Percentiles rank a stretch among this genome's conserved stretches.
These are phyloP conservation scores for Phytophthora tentaculata DNA, from an alignment of 352 stramenopile species.

Conservation along the genomic window DNA sequence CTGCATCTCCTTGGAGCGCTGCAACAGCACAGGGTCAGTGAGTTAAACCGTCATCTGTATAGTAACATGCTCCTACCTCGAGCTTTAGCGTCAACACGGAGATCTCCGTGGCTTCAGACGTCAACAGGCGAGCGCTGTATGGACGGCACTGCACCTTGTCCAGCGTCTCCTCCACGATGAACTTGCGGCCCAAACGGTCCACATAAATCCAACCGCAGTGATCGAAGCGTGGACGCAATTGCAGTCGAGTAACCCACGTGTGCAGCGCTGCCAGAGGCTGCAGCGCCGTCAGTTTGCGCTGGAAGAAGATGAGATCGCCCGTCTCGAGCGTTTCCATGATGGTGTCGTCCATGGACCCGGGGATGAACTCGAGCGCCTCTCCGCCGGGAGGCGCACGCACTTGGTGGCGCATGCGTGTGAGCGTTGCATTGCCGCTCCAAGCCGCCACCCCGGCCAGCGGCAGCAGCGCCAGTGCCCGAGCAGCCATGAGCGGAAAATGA, in stretches of 20 bases:
- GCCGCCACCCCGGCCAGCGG: slow-evolving; percentile 59
- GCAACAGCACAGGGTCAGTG: slow-evolving; percentile 26
- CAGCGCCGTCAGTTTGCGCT: slow-evolving; percentile 72
- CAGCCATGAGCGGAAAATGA: slow-evolving; percentile 37
- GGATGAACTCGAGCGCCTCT: slow-evolving; percentile 63
- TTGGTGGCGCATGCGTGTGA: slow-evolving; percentile 57
- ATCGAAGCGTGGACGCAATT: slow-evolving; percentile 76
- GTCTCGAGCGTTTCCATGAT: slow-evolving; percentile 89
- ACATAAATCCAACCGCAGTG: slow-evolving; percentile 86
- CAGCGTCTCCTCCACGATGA: slow-evolving; percentile 86
- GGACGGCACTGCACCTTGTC: slow-evolving; percentile 77
- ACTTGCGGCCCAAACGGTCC: slow-evolving; percentile 82
- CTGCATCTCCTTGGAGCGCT: slow-evolving; percentile 73
- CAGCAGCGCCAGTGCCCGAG: slow-evolving; percentile 55
- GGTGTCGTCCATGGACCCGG: slow-evolving; percentile 87
- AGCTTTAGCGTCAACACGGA: slow-evolving; percentile 75
- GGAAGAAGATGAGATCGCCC: slow-evolving; percentile 83
- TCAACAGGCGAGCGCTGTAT: slow-evolving; percentile 78
- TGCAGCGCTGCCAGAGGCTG: slow-evolving; percentile 76
- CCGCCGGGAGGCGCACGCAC: slow-evolving; percentile 35
- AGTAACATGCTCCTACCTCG: slow-evolving; percentile 30
- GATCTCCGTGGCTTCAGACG: slow-evolving; percentile 78
- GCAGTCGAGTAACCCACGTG: slow-evolving; percentile 61
- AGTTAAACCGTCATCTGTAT: not conserved
- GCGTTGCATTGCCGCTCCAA: slow-evolving; percentile 76